Percentiles rank a stretch among this genome's conserved stretches.
Evolutionary conservation across 495 filamentous ascomycete species (phyloP).

Genomic region (Cladorrhinum samala): DNA sequence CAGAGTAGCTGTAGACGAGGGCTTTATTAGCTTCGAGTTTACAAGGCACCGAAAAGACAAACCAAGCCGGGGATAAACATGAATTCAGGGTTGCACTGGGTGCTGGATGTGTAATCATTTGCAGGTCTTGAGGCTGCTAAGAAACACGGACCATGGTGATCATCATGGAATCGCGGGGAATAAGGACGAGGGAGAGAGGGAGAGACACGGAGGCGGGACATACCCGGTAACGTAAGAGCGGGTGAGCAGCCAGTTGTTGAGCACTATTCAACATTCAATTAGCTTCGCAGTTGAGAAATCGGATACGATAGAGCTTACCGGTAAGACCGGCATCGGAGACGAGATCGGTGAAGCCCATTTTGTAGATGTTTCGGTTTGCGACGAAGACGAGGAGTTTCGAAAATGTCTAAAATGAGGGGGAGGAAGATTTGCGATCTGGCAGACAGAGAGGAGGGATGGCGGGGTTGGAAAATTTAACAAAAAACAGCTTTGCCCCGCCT

Average conservation of each 20-base stretch:
- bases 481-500: conserved; percentile 2
- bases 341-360: conserved; percentile 96
- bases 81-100: conserved; percentile 79
- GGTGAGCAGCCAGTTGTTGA: conserved; percentile 84
- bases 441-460: conserved; percentile 9
- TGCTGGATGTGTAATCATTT: conserved; percentile 72
- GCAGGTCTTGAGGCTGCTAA: conserved; percentile 97
- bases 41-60: not conserved
- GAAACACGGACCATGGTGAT: conserved; percentile 98
- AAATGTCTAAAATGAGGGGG: conserved; percentile 8
- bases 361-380: conserved; percentile 8
- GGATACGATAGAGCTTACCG: conserved; percentile 48
- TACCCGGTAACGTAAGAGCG: conserved; percentile 95
- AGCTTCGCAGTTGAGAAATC: not conserved
- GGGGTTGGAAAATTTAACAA: conserved; percentile 19
- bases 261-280: conserved; percentile 51
- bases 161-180: conserved; percentile 55
- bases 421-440: conserved; percentile 5
- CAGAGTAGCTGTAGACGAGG: conserved; percentile 54
- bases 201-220: conserved; percentile 26
- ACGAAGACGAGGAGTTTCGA: conserved; percentile 4
- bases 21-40: conserved; percentile 9
- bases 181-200: conserved; percentile 9
- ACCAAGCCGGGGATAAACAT: conserved; percentile 17
- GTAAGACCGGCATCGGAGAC: conserved; percentile 78